Evolutionary conservation across 306 rosid species (phyloP), one percentile per base, ranked within the genome.

Genomic region (Arachis hypogaea): DNA sequence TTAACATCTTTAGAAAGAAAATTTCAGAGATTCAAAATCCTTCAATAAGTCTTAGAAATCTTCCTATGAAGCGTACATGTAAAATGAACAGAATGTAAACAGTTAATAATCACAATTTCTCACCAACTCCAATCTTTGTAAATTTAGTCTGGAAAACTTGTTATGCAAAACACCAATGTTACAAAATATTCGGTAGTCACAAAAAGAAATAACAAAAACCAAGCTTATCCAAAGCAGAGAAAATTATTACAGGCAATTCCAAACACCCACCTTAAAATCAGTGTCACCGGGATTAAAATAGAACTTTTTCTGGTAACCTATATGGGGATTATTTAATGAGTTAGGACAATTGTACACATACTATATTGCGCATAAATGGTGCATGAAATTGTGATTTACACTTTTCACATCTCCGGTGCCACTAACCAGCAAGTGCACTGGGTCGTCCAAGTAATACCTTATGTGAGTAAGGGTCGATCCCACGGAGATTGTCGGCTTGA

Each of bases 281-380:
- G 98, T 94, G 82, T 94, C 98, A 56, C 98, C 97, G 0, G 89
- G 96, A 82, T 89, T 94, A 78, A 94, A 94, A 85, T 94, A 94
- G 89, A 91, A 94, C 82, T 94, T 94, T 84, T 94, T 97, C 76
- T 94, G 95, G 56, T 94, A 94, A 72, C 98, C 98, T 94, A 91
- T 60, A 47, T 33, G 68, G 61, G 81, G 61, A 67, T 59, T 22
- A 51, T 59, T 59, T 28, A 10, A 68, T 9, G 42, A 56, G 14
- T 40, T 42, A 66, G 5, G 12, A 56, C 44, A 50, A 44, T 1
- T 43, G 56, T 18, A 59, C 30, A 41, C 56, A 58, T 56, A 44
- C 49, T 42, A 72, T 61, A 42, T 16, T 9, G 45, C 18, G 2
- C 30, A 61, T 59, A 52, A 58, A 30, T 69, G 18, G 18, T 18